phyloP scores from a whole-genome alignment of 2,329 filamentous ascomycete species.

The Ascochyta fabae region DNA sequence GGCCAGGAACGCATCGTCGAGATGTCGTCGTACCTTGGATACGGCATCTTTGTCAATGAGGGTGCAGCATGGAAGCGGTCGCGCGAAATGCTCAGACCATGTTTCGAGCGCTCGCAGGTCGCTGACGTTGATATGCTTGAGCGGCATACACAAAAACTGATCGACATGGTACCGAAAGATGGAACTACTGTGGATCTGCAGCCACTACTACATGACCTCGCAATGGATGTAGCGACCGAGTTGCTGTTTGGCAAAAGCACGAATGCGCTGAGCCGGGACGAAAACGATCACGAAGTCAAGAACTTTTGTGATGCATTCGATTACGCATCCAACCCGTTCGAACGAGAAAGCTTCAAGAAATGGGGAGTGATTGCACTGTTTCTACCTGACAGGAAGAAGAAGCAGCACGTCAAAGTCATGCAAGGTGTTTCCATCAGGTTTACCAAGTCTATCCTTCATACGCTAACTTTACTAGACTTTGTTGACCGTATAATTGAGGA shows the following conservation, averaged over 20 bases:
- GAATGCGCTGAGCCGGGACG: slow-evolving; percentile 9
- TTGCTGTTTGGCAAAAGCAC: slow-evolving; percentile 39
- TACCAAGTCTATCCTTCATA: no score
- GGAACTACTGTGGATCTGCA: slow-evolving; percentile 33
- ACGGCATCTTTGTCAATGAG: slow-evolving; percentile 37
- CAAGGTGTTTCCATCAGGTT: slow-evolving; percentile 13
- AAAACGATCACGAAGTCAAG: slow-evolving; percentile 5
- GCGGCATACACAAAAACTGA: slow-evolving; percentile 26
- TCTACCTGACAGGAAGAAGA: slow-evolving; percentile 26
- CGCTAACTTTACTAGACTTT: slow-evolving; percentile 3
- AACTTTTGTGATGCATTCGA: slow-evolving; percentile 34
- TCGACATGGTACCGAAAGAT: slow-evolving; percentile 29
- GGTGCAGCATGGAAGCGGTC: slow-evolving; percentile 38
- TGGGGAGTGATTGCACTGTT: slow-evolving; percentile 20
- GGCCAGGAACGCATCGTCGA: slow-evolving; percentile 22
- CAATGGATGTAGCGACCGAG: slow-evolving; percentile 35
- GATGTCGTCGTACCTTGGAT: slow-evolving; percentile 24
- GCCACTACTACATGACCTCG: slow-evolving; percentile 33
- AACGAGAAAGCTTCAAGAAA: slow-evolving; percentile 20
- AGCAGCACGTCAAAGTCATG: slow-evolving; percentile 20
- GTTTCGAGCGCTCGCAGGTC: slow-evolving; percentile 34
- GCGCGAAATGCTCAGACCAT: slow-evolving; percentile 36
- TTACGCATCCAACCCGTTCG: slow-evolving; percentile 27
- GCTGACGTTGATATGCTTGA: slow-evolving; percentile 32
- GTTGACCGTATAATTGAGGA: slow-evolving; percentile 8